These are phyloP conservation scores for Pythium apleroticum DNA, from an alignment of 352 stramenopile species.

Conservation along the genomic window DNA sequence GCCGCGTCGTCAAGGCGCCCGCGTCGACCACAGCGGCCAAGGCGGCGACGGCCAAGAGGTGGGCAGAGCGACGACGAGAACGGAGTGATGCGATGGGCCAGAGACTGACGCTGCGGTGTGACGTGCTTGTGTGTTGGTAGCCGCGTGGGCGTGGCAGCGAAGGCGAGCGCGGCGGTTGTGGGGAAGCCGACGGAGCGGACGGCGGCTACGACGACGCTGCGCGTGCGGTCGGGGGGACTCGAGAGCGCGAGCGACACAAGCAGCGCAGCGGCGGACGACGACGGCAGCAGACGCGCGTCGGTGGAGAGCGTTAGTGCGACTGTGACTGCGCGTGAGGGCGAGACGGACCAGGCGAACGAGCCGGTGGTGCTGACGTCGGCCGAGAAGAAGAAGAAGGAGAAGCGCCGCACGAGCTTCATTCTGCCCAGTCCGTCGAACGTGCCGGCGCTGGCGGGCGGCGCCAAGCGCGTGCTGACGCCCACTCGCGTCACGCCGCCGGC, in stretches of 20 bases:
- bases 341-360: neutral
- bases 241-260: neutral
- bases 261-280: neutral
- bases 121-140: neutral
- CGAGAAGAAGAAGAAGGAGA: constrained; percentile 32
- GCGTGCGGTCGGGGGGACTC: neutral
- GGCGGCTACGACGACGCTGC: constrained; percentile 3
- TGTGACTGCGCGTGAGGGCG: neutral
- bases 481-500: constrained; percentile 24
- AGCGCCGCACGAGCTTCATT: constrained; percentile 49
- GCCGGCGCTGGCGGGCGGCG: constrained; percentile 51
- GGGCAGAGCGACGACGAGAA: neutral
- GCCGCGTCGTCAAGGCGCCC: constrained; percentile 21
- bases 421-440: constrained; percentile 43
- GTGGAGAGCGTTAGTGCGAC: neutral
- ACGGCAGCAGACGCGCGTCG: neutral
- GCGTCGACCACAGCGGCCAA: constrained; percentile 4
- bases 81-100: neutral
- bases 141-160: neutral
- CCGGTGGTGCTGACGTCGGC: neutral
- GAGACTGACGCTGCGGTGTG: neutral
- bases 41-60: neutral
- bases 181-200: neutral
- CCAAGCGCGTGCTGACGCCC: constrained; percentile 60
- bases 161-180: neutral